phyloP scores from a whole-genome alignment of 2,329 filamentous ascomycete genomes.

The Calonectria pteridis region DNA sequence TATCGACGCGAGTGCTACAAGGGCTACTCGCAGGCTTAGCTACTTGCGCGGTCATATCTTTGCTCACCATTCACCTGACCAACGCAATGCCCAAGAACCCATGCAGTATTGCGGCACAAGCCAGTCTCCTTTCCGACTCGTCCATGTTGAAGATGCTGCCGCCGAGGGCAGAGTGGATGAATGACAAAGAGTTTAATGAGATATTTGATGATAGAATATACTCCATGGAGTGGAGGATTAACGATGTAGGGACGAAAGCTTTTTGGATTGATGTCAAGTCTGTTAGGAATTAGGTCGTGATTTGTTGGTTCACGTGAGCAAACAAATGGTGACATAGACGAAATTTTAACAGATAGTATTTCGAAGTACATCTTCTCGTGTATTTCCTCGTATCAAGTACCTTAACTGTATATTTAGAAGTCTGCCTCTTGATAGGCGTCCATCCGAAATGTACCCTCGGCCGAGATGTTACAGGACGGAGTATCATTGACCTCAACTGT shows the following conservation, averaged over 20 bases:
- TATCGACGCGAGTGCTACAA: background rate
- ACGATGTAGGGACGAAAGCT: background rate
- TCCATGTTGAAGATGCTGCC: background rate
- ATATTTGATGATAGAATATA: background rate
- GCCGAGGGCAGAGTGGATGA: background rate
- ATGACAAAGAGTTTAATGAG: background rate
- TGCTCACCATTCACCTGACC: background rate
- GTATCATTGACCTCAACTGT: no score
- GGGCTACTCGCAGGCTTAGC: background rate
- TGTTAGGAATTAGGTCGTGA: background rate
- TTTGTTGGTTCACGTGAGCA: background rate
- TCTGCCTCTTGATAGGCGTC: no score
- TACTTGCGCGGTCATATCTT: background rate
- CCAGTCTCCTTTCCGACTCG: background rate
- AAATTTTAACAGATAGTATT: no score
- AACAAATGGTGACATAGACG: no score
- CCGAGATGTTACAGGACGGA: no score
- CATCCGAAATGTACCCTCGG: no score
- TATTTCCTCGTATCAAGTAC: no score
- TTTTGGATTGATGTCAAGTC: background rate
- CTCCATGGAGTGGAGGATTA: background rate
- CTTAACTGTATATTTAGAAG: no score
- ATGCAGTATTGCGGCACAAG: background rate
- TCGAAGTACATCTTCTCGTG: no score
- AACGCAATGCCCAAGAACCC: background rate